phyloP scores from a whole-genome alignment of 306 rosid species.

The Trifolium dubium region DNA sequence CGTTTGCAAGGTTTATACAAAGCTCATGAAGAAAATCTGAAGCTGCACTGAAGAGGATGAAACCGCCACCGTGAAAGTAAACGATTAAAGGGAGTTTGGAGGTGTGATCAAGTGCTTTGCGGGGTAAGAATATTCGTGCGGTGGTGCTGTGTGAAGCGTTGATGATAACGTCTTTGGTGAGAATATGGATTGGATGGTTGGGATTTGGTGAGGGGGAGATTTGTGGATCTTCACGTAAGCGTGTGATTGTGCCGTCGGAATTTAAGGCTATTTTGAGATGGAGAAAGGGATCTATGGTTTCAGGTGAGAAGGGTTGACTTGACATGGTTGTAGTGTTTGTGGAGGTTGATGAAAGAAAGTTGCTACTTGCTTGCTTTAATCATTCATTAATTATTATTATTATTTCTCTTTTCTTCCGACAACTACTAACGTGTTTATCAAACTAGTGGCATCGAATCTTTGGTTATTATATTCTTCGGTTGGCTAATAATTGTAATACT shows the following conservation, averaged over 20 bases:
- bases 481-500: neutral
- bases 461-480: neutral
- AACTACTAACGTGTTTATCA: neutral
- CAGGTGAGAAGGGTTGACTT: neutral
- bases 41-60: conserved; percentile 51
- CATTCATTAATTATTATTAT: neutral
- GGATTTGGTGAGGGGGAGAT: conserved; percentile 40
- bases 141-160: conserved; percentile 52
- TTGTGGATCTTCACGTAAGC: conserved; percentile 30
- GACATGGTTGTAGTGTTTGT: conserved; percentile 15
- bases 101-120: conserved; percentile 31
- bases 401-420: neutral
- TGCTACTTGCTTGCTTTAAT: neutral
- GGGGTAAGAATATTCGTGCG: conserved; percentile 51
- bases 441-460: neutral
- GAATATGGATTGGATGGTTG: conserved; percentile 34
- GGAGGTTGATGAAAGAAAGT: neutral
- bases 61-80: conserved; percentile 65
- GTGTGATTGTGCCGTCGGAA: conserved; percentile 48
- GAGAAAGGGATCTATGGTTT: conserved; percentile 39
- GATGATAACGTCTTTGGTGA: conserved; percentile 51
- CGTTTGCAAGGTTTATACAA: conserved; percentile 44
- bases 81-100: conserved; percentile 49
- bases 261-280: conserved; percentile 42
- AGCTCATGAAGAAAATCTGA: conserved; percentile 39